Conservation (phyloP, 495 filamentous ascomycete species). For the Penicillium argentinense region DNA sequence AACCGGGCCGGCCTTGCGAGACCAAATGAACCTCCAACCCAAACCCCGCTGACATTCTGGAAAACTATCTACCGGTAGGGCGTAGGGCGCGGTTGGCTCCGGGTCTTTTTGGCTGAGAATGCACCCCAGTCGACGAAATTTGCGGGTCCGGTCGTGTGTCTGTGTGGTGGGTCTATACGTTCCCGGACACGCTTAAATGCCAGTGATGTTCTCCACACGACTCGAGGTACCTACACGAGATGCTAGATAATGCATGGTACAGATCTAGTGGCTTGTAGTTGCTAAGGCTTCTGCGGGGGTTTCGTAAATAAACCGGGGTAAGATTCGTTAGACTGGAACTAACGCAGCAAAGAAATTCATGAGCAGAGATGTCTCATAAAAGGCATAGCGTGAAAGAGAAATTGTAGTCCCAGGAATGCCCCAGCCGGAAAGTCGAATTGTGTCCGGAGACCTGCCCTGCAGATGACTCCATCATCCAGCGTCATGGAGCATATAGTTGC, state of each 20-base stretch:
- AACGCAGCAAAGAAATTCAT: too few species aligned
- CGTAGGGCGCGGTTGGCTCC: not conserved
- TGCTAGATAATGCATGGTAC: too few species aligned
- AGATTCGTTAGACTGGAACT: too few species aligned
- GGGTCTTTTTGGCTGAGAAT: not conserved
- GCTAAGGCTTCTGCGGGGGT: too few species aligned
- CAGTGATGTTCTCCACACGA: not conserved
- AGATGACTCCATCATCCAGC: slow-evolving; percentile 44
- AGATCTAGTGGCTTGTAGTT: too few species aligned
- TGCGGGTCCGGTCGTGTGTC: slow-evolving; percentile 8
- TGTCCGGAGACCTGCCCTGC: slow-evolving; percentile 37
- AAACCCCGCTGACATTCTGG: not conserved
- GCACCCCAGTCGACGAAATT: slow-evolving; percentile 2
- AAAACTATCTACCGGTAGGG: not conserved
- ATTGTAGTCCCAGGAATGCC: not conserved
- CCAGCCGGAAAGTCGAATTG: slow-evolving; percentile 1
- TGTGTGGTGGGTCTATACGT: slow-evolving; percentile 12
- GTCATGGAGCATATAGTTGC: not conserved
- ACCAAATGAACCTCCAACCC: too few species aligned
- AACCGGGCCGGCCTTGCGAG: slow-evolving; percentile 3
- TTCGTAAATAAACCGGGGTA: too few species aligned
- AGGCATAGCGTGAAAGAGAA: not conserved
- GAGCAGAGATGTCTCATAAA: too few species aligned
- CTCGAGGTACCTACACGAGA: too few species aligned
- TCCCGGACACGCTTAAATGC: not conserved